Evolutionary conservation across 345 rosid species (phyloP), one percentile per base, ranked within the genome.

Genomic region (Gossypium turneri): DNA sequence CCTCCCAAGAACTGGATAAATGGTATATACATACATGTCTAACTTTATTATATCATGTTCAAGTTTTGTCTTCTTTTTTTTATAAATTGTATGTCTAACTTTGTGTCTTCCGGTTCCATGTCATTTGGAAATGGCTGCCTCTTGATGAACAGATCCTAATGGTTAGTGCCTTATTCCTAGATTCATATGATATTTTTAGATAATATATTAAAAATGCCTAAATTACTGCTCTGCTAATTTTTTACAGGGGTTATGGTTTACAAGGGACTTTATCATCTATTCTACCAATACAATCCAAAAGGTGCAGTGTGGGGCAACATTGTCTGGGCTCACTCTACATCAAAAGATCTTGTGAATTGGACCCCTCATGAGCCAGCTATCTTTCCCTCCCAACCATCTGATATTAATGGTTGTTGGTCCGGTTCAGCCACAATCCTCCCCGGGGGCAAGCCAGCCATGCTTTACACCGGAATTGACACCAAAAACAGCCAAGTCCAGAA

Each of bases 291-390:
- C 77, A 91, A 91, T 70, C 92, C 97, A 0, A 83, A 86, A 67
- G 90, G 87, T 22, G 87, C 87, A 12, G 84, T 81, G 72, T 91
- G 94, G 97, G 92, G 91, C 53, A 85, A 89, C 83, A 88, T 87
- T 1, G 97, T 93, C 13, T 91, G 95, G 97, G 98, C 86, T 53
- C 98, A 93, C 73, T 89, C 98, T 2, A 90, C 94, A 51, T 94
- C 97, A 19, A 82, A 72, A 47, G 94, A 93, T 52, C 86, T 91
- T 24, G 76, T 93, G 3, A 88, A 88, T 77, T 93, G 97, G 95
- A 75, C 50, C 59, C 88, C 93, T 29, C 95, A 84, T 41, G 74
- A 75, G 29, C 76, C 68, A 0, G 93, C 92, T 50, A 84, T 92
- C 77, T 79, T 65, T 56, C 94, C 92, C 25, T 87, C 97, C 12